Base-by-base conservation (phyloP, 805 yeast genomes). In the Ogataea trehalophila region DNA sequence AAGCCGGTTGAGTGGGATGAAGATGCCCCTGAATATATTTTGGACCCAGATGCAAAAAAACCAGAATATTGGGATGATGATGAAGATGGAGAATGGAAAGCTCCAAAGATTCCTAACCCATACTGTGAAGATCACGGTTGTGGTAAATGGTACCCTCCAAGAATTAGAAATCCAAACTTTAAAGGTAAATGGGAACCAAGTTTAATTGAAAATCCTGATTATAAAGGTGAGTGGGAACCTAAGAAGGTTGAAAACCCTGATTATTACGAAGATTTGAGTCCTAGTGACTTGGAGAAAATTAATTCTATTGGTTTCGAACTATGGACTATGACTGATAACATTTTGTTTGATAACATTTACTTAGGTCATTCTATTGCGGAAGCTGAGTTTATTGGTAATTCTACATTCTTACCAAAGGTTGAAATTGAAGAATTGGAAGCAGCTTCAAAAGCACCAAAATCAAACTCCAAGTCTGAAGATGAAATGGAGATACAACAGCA, bases 51-150 rank as follows among this genome's bases (percentile, higher is more conserved):
- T 1, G 83, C 87, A 29, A 60, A 50, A 33, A 77, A 74, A 57
- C 96, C 96, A 17, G 84, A 72, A 40, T 83, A 77, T 59, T 90
- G 97, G 97, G 87, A 87, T 61, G 96, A 87, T 38, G 91, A 83
- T 55, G 91, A 85, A 62, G 96, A 89, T 62, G 97, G 96, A 5
- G 83, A 75, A 58, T 91, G 95, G 95, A 58, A 71, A 39, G 84
- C 90, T 2, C 90, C 92, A 23, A 65, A 72, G 42, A 72, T 89
- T 41, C 70, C 70, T 40, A 90, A 90, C 63, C 96, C 97, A 11
- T 79, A 71, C 48, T 90, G 97, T 67, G 72, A 68, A 31, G 57
- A 60, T 14, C 76, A 73, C 45, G 95, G 95, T 6, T 90, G 97
- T 67, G 97, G 97, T 39, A 69, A 73, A 52, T 91, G 95, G 96